Percentiles rank a stretch among this genome's conserved stretches.
Conservation (phyloP, 2,329 filamentous ascomycete genomes). For the Penicillium sp. region DNA sequence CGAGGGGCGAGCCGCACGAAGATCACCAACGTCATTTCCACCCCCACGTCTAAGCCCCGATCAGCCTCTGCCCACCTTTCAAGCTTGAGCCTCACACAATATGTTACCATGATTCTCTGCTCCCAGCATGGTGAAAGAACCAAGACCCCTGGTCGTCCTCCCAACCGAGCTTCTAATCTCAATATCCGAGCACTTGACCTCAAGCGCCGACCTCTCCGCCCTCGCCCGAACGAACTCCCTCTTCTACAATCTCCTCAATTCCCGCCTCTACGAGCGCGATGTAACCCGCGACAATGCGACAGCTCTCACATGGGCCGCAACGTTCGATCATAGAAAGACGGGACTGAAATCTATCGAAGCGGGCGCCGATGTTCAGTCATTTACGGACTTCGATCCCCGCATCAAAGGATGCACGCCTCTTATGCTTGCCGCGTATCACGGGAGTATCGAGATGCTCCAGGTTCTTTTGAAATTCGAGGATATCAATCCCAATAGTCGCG, state of each 20-base stretch:
- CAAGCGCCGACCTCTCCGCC: slow-evolving; percentile 1
- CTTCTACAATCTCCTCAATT: slow-evolving; percentile 15
- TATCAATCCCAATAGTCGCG: slow-evolving; percentile 18
- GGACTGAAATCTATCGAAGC: slow-evolving; percentile 13
- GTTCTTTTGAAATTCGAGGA: slow-evolving; percentile 13
- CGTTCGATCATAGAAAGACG: slow-evolving; percentile 7
- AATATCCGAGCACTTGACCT: neutral
- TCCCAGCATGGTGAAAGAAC: neutral
- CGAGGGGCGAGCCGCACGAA: neutral
- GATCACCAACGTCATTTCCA: neutral
- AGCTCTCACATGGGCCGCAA: slow-evolving; percentile 24
- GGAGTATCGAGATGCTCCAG: slow-evolving; percentile 6
- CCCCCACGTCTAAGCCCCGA: neutral
- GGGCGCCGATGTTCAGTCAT: slow-evolving; percentile 15
- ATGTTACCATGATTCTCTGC: neutral
- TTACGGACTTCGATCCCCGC: slow-evolving; percentile 8
- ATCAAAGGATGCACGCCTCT: slow-evolving; percentile 19
- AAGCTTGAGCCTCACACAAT: neutral
- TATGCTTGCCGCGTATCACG: slow-evolving; percentile 19
- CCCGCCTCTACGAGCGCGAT: slow-evolving; percentile 18
- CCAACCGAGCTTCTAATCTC: neutral
- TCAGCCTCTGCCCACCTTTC: neutral
- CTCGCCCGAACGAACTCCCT: slow-evolving; percentile 13
- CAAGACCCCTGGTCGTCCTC: neutral
- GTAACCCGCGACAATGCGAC: neutral